Evolutionary conservation across 371 early-diverging fungal genomes (phyloP).

Genomic region (Mortierella sp.): DNA sequence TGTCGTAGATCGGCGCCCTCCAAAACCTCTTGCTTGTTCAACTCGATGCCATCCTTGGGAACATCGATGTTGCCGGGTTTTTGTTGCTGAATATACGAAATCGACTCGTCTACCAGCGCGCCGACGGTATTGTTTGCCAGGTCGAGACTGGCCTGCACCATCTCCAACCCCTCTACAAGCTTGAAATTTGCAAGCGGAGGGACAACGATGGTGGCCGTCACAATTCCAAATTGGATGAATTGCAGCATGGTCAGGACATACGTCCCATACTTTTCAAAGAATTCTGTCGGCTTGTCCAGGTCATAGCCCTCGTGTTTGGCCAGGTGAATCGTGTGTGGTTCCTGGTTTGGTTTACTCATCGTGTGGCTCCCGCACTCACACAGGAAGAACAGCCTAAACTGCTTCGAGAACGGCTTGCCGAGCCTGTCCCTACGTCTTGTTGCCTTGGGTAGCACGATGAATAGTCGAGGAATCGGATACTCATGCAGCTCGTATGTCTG

Average conservation of each 20-base stretch:
- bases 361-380: constrained; percentile 39
- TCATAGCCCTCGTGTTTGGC: constrained; percentile 42
- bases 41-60: neutral
- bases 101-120: constrained; percentile 1
- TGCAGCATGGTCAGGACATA: constrained; percentile 27
- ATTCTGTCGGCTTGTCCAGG: constrained; percentile 30
- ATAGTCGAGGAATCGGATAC: constrained; percentile 27
- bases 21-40: neutral
- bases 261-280: constrained; percentile 32
- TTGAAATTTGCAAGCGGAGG: constrained; percentile 15
- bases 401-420: constrained; percentile 9
- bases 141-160: neutral
- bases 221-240: constrained; percentile 23
- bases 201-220: constrained; percentile 22
- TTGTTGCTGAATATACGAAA: neutral
- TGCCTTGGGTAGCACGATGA: constrained; percentile 20
- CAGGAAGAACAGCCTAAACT: constrained; percentile 35
- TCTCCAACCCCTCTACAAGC: constrained; percentile 8
- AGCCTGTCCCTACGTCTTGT: neutral
- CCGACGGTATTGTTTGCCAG: neutral
- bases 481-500: constrained; percentile 32
- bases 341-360: neutral
- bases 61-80: neutral
- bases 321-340: constrained; percentile 25
- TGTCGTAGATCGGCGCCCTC: constrained; percentile 22